Percentiles rank a stretch among this genome's conserved stretches.
phyloP scores from a whole-genome alignment of 805 yeast genomes.

The Saccharomycopsis javanensis region DNA sequence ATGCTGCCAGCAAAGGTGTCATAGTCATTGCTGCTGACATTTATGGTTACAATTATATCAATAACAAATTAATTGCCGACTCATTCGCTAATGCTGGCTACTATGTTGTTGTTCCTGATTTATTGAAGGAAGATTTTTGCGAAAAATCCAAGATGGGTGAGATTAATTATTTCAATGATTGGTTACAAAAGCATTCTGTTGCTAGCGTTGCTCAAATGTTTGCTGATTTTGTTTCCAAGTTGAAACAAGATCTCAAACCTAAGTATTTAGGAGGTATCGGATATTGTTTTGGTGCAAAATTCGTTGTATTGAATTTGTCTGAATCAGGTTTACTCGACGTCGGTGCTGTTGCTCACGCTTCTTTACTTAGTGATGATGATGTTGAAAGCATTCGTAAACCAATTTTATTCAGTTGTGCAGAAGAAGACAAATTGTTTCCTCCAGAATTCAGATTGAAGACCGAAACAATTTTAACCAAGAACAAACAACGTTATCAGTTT shows the following conservation, averaged over 20 bases:
- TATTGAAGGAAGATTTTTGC: slow-evolving; percentile 47
- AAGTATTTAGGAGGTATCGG: slow-evolving; percentile 47
- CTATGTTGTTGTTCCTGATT: slow-evolving; percentile 68
- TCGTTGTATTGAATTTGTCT: slow-evolving; percentile 33
- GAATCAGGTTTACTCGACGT: slow-evolving; percentile 36
- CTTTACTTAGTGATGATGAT: slow-evolving; percentile 58
- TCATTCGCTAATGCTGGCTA: slow-evolving; percentile 52
- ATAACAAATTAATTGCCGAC: slow-evolving; percentile 56
- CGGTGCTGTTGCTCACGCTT: slow-evolving; percentile 80
- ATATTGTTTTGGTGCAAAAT: slow-evolving; percentile 80
- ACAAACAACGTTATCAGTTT: slow-evolving; percentile 47
- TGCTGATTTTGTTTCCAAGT: slow-evolving; percentile 35
- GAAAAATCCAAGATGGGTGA: slow-evolving; percentile 24
- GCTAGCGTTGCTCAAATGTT: slow-evolving; percentile 42
- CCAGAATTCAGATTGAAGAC: slow-evolving; percentile 52
- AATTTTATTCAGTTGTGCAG: slow-evolving; percentile 64
- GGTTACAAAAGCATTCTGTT: slow-evolving; percentile 47
- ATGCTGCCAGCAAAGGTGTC: slow-evolving; percentile 27
- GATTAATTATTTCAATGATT: slow-evolving; percentile 26
- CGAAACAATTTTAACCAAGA: slow-evolving; percentile 46
- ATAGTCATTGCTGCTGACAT: slow-evolving; percentile 64
- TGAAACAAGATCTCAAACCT: slow-evolving; percentile 38
- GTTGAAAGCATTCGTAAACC: slow-evolving; percentile 53
- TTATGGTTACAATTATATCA: slow-evolving; percentile 50
- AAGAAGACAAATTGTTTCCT: slow-evolving; percentile 54